A percentile compares a stretch with the other conserved stretches of the same genome.
These are phyloP conservation scores for Chlorokybus atmophyticus DNA, from an alignment of 139 green algal species.

Conservation along the genomic window DNA sequence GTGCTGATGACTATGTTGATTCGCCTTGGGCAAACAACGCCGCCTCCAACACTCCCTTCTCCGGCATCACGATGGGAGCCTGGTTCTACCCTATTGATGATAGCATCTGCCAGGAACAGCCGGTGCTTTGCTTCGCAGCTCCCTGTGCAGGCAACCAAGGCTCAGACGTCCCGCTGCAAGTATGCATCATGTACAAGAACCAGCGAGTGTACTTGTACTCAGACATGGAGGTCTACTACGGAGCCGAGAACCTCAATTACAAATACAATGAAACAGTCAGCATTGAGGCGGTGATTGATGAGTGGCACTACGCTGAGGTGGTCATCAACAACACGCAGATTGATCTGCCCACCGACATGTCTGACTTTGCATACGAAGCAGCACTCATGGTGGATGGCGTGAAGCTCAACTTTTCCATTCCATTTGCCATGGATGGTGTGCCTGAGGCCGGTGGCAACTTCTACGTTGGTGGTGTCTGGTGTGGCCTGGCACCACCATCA, in stretches of 20 bases:
- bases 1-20: slow-evolving; percentile 11
- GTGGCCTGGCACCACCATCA: neutral
- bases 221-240: neutral
- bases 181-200: slow-evolving; percentile 4
- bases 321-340: slow-evolving; percentile 2
- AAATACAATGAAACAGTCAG: neutral
- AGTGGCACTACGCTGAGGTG: slow-evolving; percentile 27
- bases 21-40: neutral
- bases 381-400: slow-evolving; percentile 11
- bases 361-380: slow-evolving; percentile 3
- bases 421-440: slow-evolving; percentile 1
- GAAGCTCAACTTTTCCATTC: neutral
- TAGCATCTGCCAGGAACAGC: neutral
- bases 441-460: slow-evolving; percentile 5
- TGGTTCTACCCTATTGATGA: slow-evolving; percentile 18
- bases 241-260: neutral
- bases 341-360: neutral
- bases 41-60: neutral
- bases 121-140: slow-evolving; percentile 14
- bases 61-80: slow-evolving; percentile 17
- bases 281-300: neutral
- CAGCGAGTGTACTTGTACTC: slow-evolving; percentile 8
- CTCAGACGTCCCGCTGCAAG: neutral
- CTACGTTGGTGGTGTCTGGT: slow-evolving; percentile 17
- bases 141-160: slow-evolving; percentile 3